These are phyloP conservation scores for Penicillium sp. DNA, from an alignment of 2,329 filamentous ascomycete genomes.

Conservation along the genomic window DNA sequence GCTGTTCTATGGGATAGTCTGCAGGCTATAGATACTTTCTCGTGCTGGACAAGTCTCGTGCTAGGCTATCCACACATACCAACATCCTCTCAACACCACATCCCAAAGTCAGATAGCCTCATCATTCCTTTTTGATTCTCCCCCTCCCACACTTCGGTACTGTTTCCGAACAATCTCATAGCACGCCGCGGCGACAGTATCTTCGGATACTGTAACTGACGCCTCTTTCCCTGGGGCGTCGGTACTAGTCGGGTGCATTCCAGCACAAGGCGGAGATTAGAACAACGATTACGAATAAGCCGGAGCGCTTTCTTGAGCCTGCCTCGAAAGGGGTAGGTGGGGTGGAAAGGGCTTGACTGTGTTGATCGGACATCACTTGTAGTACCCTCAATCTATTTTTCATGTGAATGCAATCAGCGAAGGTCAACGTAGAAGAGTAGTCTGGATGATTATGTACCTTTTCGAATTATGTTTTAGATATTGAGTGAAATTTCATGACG, in stretches of 20 bases:
- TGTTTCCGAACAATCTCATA: conserved; percentile 7
- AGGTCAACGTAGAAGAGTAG: background rate
- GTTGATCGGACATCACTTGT: conserved; percentile 72
- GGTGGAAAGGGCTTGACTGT: conserved; percentile 97
- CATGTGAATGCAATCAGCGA: background rate
- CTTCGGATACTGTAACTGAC: conserved; percentile 61
- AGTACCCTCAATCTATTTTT: background rate
- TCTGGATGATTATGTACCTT: background rate
- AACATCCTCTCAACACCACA: background rate
- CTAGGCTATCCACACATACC: background rate
- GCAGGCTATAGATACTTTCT: background rate
- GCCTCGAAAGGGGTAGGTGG: conserved; percentile 75
- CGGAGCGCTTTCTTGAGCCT: conserved; percentile 91
- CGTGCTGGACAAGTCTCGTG: background rate
- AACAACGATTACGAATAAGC: conserved; percentile 93
- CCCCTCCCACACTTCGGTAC: conserved; percentile 8
- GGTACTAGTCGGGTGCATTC: conserved; percentile 69
- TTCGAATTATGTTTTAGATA: background rate
- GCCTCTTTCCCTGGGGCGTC: conserved; percentile 68
- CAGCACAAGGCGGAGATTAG: conserved; percentile 73
- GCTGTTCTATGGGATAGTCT: conserved; percentile 7
- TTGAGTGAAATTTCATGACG: background rate
- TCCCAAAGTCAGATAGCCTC: background rate
- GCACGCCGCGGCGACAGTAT: conserved; percentile 59
- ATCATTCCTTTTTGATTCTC: background rate